Evolutionary conservation across 2,329 filamentous ascomycete species (phyloP), one percentile per base, ranked within the genome.

Genomic region (Dothiorella sarmentorum): DNA sequence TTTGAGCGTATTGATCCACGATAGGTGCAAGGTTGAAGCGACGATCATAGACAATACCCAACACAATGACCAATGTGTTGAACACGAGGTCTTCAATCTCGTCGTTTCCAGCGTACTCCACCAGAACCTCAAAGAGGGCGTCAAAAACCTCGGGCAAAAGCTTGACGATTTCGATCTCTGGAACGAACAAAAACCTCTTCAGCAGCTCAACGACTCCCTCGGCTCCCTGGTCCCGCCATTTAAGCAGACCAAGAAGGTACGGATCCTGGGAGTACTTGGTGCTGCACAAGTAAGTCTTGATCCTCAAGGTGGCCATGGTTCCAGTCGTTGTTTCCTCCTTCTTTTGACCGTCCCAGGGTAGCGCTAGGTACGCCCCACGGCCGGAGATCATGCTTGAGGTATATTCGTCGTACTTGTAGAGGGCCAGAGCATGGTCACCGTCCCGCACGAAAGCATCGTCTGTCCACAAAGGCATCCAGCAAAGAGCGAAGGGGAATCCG

Each of bases 151-250:
- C 89, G 62, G 84, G 88, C 7, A 97, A 78, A 40, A 97, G 82
- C 76, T 97, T 99, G 62, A 99, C 94, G 31, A 99, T 90, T 74
- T 99, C 95, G 58, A 97, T 96, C 71, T 99, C 94, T 0, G 94
- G 90, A 0, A 99, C 92, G 64, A 97, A 97, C 18, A 92, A 86
- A 49, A 97, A 84, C 64, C 92, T 87, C 69, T 89, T 88, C 40
- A 99, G 76, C 0, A 96, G 78, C 22, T 85, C 81, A 0, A 89
- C 80, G 1, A 97, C 80, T 33, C 92, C 85, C 26, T 86, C 85
- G 44, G 86, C 82, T 0, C 86, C 80, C 38, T 87, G 81, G 11
- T 93, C 88, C 68, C 85, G 90, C 94, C 94, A 97, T 65, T 87
- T 90, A 31, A 97, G 75, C 24, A 99, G 78, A 15, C 90, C 89